Conservation (phyloP, 352 stramenopile species). For the Phytopythium vexans region DNA sequence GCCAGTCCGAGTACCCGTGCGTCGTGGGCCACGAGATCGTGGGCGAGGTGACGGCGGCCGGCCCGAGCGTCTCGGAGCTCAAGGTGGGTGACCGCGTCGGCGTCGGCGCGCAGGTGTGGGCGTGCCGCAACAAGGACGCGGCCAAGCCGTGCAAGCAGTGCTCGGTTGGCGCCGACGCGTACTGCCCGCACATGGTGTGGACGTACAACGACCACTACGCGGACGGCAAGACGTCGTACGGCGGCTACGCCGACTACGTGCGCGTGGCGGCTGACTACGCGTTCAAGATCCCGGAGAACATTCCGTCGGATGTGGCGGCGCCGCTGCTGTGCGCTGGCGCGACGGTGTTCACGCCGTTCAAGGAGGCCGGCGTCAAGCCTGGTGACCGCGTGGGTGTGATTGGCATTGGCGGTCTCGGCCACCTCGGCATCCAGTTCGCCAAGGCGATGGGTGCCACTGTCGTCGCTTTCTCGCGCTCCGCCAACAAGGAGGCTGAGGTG, state of each 20-base stretch:
- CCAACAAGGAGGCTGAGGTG: conserved; percentile 47
- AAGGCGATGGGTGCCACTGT: conserved; percentile 45
- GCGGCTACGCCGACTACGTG: conserved; percentile 72
- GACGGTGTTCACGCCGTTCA: conserved; percentile 66
- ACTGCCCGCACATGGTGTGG: conserved; percentile 43
- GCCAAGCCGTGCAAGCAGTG: conserved; percentile 58
- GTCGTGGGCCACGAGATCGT: too few species aligned
- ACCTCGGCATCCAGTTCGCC: conserved; percentile 74
- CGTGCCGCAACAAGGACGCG: conserved; percentile 54
- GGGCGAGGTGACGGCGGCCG: too few species aligned
- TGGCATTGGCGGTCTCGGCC: conserved; percentile 72
- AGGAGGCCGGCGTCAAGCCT: conserved; percentile 25
- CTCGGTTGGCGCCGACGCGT: conserved; percentile 44
- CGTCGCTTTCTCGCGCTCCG: conserved; percentile 50
- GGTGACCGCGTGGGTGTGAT: conserved; percentile 47
- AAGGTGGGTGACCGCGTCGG: conserved; percentile 73
- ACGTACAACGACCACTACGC: conserved; percentile 53
- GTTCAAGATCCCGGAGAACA: conserved; percentile 67
- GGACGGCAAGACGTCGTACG: conserved; percentile 39
- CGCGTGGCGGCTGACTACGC: conserved; percentile 61
- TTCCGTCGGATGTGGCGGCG: conserved; percentile 49
- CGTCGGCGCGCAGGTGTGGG: conserved; percentile 73
- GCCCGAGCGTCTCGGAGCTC: conserved; percentile 51
- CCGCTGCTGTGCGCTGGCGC: conserved; percentile 79
- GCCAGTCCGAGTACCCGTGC: too few species aligned